These are phyloP conservation scores for Thelonectria discophora DNA, from an alignment of 2,329 filamentous ascomycete genomes.

Conservation along the genomic window DNA sequence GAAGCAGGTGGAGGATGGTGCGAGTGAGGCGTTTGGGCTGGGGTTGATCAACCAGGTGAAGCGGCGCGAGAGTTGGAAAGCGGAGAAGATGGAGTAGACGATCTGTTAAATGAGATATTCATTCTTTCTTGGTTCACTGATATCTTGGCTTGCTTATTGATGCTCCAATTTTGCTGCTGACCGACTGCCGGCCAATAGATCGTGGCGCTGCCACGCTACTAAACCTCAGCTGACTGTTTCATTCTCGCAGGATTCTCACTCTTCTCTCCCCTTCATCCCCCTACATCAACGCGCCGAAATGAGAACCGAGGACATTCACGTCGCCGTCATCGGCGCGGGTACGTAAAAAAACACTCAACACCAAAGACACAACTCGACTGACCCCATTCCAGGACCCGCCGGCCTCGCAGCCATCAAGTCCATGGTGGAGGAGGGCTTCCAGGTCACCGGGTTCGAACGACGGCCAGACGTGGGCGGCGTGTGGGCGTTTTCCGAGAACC, in stretches of 20 bases:
- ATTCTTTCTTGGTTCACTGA: too few relatives aligned
- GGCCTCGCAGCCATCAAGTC: conserved; percentile 38
- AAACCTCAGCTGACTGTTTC: not conserved
- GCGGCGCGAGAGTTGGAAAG: conserved; percentile 24
- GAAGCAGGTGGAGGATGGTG: conserved; percentile 52
- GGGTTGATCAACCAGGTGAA: conserved; percentile 47
- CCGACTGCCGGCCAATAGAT: too few relatives aligned
- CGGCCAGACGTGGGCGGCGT: conserved; percentile 36
- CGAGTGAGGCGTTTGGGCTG: conserved; percentile 47
- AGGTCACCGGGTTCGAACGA: conserved; percentile 38
- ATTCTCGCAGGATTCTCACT: not conserved
- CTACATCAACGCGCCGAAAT: conserved; percentile 3
- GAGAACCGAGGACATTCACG: conserved; percentile 20
- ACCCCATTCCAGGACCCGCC: conserved; percentile 28
- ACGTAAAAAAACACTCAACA: not conserved
- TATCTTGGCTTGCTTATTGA: too few relatives aligned
- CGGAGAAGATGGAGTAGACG: conserved; percentile 29
- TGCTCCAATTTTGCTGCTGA: too few relatives aligned
- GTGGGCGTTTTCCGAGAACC: conserved; percentile 37
- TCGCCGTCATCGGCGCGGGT: conserved; percentile 39
- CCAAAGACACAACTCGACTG: not conserved
- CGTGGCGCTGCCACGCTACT: too few relatives aligned
- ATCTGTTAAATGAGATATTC: too few relatives aligned
- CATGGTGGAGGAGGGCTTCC: conserved; percentile 37
- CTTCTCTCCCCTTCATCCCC: not conserved